Conservation (phyloP, 495 filamentous ascomycete genomes). For the Penicillium waksmanii region DNA sequence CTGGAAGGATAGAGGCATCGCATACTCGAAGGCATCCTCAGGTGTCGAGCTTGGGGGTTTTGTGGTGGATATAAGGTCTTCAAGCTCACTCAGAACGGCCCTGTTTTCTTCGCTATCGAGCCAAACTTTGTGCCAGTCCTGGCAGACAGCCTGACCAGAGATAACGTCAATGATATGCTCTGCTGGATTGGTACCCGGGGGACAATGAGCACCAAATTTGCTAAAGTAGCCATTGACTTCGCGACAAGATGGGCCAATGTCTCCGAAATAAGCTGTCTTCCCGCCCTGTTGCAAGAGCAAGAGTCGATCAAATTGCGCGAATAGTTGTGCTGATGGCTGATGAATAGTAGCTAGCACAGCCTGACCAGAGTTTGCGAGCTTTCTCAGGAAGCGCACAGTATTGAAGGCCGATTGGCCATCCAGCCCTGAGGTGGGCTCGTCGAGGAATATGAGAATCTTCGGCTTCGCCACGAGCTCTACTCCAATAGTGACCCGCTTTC, state of each 20-base stretch:
- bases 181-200: conserved; percentile 75
- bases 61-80: conserved; percentile 52
- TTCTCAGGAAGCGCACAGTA: conserved; percentile 65
- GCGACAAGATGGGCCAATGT: conserved; percentile 56
- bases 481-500: conserved; percentile 69
- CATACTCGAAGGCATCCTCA: conserved; percentile 55
- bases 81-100: conserved; percentile 53
- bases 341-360: conserved; percentile 79
- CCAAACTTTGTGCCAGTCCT: conserved; percentile 70
- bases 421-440: conserved; percentile 77
- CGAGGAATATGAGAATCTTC: conserved; percentile 71
- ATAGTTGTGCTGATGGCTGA: conserved; percentile 72
- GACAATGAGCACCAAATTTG: conserved; percentile 73
- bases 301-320: conserved; percentile 74
- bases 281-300: conserved; percentile 71
- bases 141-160: conserved; percentile 36
- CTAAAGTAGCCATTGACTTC: conserved; percentile 73
- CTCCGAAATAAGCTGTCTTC: conserved; percentile 73
- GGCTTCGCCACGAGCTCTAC: conserved; percentile 71
- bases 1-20: conserved; percentile 59
- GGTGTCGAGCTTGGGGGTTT: conserved; percentile 30
- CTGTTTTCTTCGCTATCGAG: conserved; percentile 54
- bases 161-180: conserved; percentile 95
- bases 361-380: conserved; percentile 68
- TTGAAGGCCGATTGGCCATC: conserved; percentile 68